Base-by-base conservation (phyloP, 495 filamentous ascomycete genomes). In the Aspergillus asperescens region DNA sequence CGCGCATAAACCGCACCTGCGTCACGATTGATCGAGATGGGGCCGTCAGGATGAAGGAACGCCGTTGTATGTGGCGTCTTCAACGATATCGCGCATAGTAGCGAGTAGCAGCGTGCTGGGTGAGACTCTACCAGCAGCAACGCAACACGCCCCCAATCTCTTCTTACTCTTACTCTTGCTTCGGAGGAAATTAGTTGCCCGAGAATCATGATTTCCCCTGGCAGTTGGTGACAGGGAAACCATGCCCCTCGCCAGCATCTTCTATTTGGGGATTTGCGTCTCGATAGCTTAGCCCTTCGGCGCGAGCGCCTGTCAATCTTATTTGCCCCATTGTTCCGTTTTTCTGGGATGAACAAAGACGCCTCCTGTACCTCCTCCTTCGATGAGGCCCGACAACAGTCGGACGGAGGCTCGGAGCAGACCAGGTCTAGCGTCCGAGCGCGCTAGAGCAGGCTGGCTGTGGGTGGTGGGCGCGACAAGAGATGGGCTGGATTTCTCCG, bases 301-400 rank as follows among this genome's bases (percentile, higher is more conserved):
- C 34, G 44, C 31, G 52, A 61, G 54, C 51, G 46, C 53, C 51
- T 57, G 44, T 27, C 45, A 54, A 56, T 55, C 59, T 58, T 62
- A 55, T 37, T 62, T 44, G 48, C 39, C 52, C 29, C 29, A 25
- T 20, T 45, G 50, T 46, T 50, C 29, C 48, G 29, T 18, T 31
- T 12, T 7, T 27, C 40, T 22, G 19, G 47, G 24, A 49, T 45
- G 45, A 18, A 50, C 43, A 37, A 37, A 22, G 19, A 20, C 22
- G 20, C 8, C 43, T 22, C 39, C 20, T 40, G 37, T 40, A 42
- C 9, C 20, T 27, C 22, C 27, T 39, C 47, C 45, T 13, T 44
- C 40, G 49, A 49, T 40, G 31, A 58, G 50, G 9, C 49, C 49
- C 12, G 44, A 45, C 28, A 58, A 50, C 50, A 44, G 50, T 51